phyloP scores from a whole-genome alignment of 2,329 filamentous ascomycete species.

The Aspergillus fumigatiaffinis region DNA sequence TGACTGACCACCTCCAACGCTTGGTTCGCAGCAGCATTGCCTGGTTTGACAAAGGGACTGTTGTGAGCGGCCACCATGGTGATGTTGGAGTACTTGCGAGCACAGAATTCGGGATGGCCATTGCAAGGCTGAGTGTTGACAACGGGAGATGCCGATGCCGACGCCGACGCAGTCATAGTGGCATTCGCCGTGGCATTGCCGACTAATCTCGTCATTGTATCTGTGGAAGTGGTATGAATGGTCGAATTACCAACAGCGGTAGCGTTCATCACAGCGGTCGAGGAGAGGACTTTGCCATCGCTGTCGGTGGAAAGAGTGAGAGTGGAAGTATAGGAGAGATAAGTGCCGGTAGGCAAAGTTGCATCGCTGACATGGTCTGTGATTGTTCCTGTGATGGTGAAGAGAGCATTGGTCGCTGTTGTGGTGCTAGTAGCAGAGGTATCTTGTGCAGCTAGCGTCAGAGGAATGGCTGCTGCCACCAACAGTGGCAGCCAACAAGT shows the following conservation, averaged over 20 bases:
- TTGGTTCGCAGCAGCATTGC: conserved; percentile 75
- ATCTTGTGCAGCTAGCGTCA: not conserved
- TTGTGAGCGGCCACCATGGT: conserved; percentile 77
- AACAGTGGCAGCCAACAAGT: not conserved
- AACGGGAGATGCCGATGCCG: conserved; percentile 34
- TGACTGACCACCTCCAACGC: conserved; percentile 63
- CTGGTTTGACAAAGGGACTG: conserved; percentile 67
- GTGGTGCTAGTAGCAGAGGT: not conserved
- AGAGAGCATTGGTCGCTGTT: not conserved
- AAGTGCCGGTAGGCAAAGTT: conserved; percentile 36
- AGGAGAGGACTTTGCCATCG: conserved; percentile 18
- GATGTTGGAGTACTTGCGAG: conserved; percentile 74
- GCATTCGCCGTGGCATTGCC: conserved; percentile 47
- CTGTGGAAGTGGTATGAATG: conserved; percentile 30
- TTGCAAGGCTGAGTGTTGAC: conserved; percentile 79
- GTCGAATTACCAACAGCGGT: conserved; percentile 25
- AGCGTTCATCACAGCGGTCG: conserved; percentile 21
- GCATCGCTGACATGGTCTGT: conserved; percentile 22
- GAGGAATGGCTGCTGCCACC: not conserved
- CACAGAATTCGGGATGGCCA: conserved; percentile 71
- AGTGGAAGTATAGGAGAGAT: conserved; percentile 37
- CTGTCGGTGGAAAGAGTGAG: conserved; percentile 19
- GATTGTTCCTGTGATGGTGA: conserved; percentile 21
- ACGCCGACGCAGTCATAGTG: conserved; percentile 45
- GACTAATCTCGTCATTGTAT: conserved; percentile 42